Evolutionary conservation across 2,329 filamentous ascomycete genomes (phyloP), one percentile per base, ranked within the genome.

Genomic region (Epichloe coenophiala): DNA sequence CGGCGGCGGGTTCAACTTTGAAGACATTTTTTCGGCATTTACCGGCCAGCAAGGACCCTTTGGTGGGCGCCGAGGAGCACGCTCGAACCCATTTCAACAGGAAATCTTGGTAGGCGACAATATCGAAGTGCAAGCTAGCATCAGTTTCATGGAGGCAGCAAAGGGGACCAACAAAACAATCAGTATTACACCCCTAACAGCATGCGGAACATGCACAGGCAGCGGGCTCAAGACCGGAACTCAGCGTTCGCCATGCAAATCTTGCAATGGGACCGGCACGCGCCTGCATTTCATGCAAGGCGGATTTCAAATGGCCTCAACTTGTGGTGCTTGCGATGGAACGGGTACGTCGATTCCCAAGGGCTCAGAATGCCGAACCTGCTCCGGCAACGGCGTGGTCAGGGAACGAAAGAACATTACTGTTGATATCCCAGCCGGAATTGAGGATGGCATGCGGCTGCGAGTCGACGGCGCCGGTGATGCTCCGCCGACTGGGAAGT

Each of bases 371-470:
- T 98, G 93, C 68, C 73, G 75, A 52, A 77, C 80, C 0, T 98
- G 93, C 65, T 71, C 75, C 53, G 93, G 93, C 38, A 81, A 88
- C 50, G 93, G 93, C 44, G 90, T 94, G 15, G 78, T 88, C 37
- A 78, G 88, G 58, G 88, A 95, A 61, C 77, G 82, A 54, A 88
- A 88, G 87, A 71, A 88, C 0, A 82, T 98, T 47, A 85, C 79
- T 31, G 78, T 98, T 42, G 90, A 97, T 59, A 96, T 98, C 44
- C 93, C 93, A 1, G 89, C 86, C 21, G 93, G 93, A 56, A 89
- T 98, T 35, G 93, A 97, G 65, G 91, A 98, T 65, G 90, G 91
- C 50, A 97, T 97, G 91, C 81, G 88, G 51, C 71, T 98, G 60
- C 79, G 88, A 48, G 79, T 98, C 31, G 80, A 83, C 52, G 86